A percentile compares a stretch with the other conserved stretches of the same genome.
Conservation (phyloP, 192 early-diverging fungal genomes). For the Diversispora eburnea region DNA sequence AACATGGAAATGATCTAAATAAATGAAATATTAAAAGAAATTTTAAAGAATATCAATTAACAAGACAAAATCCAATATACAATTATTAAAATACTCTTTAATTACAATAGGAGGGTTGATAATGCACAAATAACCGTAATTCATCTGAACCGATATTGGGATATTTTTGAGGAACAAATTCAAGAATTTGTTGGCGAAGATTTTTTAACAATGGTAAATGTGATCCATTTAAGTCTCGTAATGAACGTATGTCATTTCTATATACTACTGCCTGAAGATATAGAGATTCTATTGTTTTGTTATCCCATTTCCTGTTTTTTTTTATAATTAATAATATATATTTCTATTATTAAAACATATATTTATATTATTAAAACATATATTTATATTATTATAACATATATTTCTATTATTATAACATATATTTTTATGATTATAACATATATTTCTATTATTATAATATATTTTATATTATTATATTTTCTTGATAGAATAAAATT, state of each 20-base stretch:
- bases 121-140: conserved; percentile 71
- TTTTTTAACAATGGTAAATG: conserved; percentile 66
- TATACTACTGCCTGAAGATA: conserved; percentile 66
- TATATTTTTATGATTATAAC: neutral
- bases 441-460: neutral
- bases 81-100: neutral
- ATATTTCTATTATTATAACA: neutral
- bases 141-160: conserved; percentile 52
- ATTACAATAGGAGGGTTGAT: conserved; percentile 77
- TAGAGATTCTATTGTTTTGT: conserved; percentile 50
- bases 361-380: neutral
- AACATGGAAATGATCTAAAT: conserved; percentile 69
- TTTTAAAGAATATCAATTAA: neutral
- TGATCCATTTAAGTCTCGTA: conserved; percentile 55
- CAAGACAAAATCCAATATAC: neutral
- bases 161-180: conserved; percentile 43
- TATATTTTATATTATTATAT: no score
- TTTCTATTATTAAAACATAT: neutral
- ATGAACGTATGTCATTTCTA: conserved; percentile 51
- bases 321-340: neutral
- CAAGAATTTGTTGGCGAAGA: conserved; percentile 48
- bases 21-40: neutral
- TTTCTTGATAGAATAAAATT: neutral
- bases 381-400: neutral
- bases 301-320: conserved; percentile 68